A percentile compares a stretch with the other conserved stretches of the same genome.
Evolutionary conservation across 106 monocot genomes (phyloP).

Genomic region (Dendrobium huoshanense): DNA sequence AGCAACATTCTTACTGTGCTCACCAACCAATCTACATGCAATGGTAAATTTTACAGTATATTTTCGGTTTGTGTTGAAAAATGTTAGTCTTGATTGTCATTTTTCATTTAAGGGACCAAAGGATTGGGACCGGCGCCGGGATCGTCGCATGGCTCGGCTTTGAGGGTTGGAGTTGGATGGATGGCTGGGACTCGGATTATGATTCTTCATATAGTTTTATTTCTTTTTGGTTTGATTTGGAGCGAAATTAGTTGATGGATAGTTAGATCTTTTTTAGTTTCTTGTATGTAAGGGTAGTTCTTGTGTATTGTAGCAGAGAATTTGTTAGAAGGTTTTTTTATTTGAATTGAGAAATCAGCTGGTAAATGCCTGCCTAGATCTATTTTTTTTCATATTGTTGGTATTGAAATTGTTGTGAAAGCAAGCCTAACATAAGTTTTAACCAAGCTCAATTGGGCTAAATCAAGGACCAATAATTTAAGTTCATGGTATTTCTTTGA

Average conservation of each 20-base stretch:
- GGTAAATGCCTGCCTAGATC: no score
- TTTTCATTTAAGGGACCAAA: background rate
- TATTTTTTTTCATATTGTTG: no score
- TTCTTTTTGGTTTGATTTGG: background rate
- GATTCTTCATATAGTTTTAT: background rate
- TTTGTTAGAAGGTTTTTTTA: no score
- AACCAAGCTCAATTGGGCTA: no score
- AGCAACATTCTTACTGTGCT: slow-evolving; percentile 14
- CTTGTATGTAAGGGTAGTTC: background rate
- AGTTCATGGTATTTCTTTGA: no score
- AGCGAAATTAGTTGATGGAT: background rate
- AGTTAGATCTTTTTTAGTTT: background rate
- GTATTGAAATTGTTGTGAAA: no score
- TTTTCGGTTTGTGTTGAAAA: background rate
- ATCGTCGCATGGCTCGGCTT: background rate
- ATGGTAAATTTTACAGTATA: background rate
- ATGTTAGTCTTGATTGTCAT: background rate
- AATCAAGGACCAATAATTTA: no score
- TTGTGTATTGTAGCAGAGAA: background rate
- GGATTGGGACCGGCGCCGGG: background rate
- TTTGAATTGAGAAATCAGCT: no score
- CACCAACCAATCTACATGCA: slow-evolving; percentile 18
- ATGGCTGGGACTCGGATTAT: no score
- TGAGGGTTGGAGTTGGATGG: background rate
- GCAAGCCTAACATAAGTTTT: no score